phyloP scores from a whole-genome alignment of 1,139 yeast genomes.

The Blastobotrys apis region DNA sequence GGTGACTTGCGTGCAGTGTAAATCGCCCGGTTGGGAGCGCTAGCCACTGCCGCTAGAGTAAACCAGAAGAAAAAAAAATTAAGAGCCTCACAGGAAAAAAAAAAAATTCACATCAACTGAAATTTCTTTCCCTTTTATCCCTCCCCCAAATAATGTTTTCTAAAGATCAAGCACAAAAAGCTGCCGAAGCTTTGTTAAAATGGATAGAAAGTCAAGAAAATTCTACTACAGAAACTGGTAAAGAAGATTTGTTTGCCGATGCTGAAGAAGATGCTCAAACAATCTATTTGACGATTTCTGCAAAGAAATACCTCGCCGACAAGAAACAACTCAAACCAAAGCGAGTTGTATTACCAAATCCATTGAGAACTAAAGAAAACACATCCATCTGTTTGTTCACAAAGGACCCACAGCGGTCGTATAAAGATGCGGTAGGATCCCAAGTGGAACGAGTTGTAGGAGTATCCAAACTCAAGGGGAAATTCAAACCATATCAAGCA shows the following conservation, averaged over 20 bases:
- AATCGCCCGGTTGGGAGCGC: neutral
- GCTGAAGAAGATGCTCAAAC: conserved; percentile 43
- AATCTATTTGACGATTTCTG: conserved; percentile 54
- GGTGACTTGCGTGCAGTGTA: neutral
- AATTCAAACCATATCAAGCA: conserved; percentile 43
- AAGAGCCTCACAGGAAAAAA: conserved; percentile 7
- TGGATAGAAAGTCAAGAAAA: conserved; percentile 24
- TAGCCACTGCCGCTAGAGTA: neutral
- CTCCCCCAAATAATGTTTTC: conserved; percentile 12
- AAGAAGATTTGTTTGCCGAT: conserved; percentile 48
- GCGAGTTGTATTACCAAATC: conserved; percentile 50
- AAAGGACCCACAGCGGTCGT: conserved; percentile 61
- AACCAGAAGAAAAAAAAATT: conserved; percentile 14
- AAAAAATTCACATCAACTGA: conserved; percentile 6
- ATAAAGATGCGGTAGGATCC: conserved; percentile 55
- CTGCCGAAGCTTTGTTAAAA: conserved; percentile 36
- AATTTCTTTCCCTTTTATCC: neutral
- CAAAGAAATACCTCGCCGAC: conserved; percentile 58
- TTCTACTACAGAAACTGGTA: conserved; percentile 16
- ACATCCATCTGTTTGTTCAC: conserved; percentile 65
- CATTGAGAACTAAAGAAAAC: conserved; percentile 44
- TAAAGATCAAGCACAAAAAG: conserved; percentile 29
- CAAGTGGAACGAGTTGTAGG: conserved; percentile 38
- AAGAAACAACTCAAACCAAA: conserved; percentile 72
- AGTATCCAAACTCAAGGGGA: conserved; percentile 41